Evolutionary conservation across 2,329 filamentous ascomycete genomes (phyloP), one percentile per base, ranked within the genome.

Genomic region (Nigrospora oryzae): DNA sequence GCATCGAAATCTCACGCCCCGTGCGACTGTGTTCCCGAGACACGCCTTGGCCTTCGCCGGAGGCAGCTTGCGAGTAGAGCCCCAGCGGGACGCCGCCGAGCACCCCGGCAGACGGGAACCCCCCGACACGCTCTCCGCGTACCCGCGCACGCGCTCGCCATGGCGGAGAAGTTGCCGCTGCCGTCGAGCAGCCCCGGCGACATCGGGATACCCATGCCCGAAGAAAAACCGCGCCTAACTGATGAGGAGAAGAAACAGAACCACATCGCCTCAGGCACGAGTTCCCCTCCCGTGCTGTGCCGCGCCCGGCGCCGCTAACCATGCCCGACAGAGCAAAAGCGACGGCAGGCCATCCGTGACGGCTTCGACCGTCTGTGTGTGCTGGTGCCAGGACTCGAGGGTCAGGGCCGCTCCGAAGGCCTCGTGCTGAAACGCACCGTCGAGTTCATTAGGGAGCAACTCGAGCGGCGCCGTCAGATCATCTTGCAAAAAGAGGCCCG

Each of bases 401-500:
- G 89, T 1, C 85, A 90, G 57, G 89, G 86, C 1, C 81, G 89
- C 38, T 93, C 87, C 51, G 89, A 95, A 63, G 87, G 86, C 28
- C 73, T 89, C 15, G 88, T 95, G n/a, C 71, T 95, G 17, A 79
- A 82, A 50, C 76, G 76, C 51, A 85, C 83, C 0, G 77, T 85
- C 30, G 79, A 83, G 13, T 84, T 74, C 50, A 82, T 86, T 57
- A 71, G 71, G 36, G 66, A 79, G 49, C 71, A 83, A 58, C 63
- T 87, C 10, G 66, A 71, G 40, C 74, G 79, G 58, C 71, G 83
- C 15, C 70, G 76, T 44, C 64, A 69, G 19, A 63, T 87, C 46
- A 69, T 86, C 43, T 65, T 71, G 23, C 68, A 74, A 48, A 72
- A 85, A 55, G 70, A 68, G 40, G 67, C 70, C 13, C 80, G 81